These are phyloP conservation scores for Colletotrichum salicis DNA, from an alignment of 2,329 filamentous ascomycete genomes.

Conservation along the genomic window DNA sequence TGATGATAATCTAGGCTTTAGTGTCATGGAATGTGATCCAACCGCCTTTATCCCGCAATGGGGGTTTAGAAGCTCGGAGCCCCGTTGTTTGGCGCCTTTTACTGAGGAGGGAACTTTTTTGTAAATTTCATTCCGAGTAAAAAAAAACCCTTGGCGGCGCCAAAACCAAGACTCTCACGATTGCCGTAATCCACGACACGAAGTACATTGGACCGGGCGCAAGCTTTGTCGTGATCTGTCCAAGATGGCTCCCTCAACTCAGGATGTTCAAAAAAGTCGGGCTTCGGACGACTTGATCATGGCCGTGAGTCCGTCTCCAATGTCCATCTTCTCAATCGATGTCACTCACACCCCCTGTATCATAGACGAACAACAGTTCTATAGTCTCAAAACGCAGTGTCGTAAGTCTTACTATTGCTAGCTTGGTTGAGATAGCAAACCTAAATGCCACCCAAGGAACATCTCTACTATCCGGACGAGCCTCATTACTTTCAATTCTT, in stretches of 20 bases:
- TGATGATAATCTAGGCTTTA: not conserved
- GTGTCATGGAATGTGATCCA: not conserved
- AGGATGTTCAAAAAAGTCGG: constrained; percentile 11
- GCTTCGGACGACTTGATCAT: constrained; percentile 64
- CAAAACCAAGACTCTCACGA: not conserved
- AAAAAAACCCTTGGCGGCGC: not conserved
- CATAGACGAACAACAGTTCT: constrained; percentile 86
- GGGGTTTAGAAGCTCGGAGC: not conserved
- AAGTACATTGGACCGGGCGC: not conserved
- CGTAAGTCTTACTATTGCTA: constrained; percentile 55
- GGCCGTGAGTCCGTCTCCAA: constrained; percentile 54
- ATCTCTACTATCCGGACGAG: constrained; percentile 80
- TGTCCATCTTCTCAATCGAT: not conserved
- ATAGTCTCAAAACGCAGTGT: constrained; percentile 94
- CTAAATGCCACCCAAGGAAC: constrained; percentile 42
- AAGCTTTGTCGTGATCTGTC: not conserved
- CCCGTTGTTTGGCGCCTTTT: not conserved
- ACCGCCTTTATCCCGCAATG: not conserved
- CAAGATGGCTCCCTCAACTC: constrained; percentile 14
- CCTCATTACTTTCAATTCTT: constrained; percentile 90
- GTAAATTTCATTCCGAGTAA: not conserved
- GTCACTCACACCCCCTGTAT: constrained; percentile 24
- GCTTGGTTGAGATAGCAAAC: not conserved
- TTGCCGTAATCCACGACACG: not conserved
- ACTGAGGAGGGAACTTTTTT: not conserved